Evolutionary conservation across 2,329 filamentous ascomycete species (phyloP).

Genomic region (Cercospora sp.): DNA sequence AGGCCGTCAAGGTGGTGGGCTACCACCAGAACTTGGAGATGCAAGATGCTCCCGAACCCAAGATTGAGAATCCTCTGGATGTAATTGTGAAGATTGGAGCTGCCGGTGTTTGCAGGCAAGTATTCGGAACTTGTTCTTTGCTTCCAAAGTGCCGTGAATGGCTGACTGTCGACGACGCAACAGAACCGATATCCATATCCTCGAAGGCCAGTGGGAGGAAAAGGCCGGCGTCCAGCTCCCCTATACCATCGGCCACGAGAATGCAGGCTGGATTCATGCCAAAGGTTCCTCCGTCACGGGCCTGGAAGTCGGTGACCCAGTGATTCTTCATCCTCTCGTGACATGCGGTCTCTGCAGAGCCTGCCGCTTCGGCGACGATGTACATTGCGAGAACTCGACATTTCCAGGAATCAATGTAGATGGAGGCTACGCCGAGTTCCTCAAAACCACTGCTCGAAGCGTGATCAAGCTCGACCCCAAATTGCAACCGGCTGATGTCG

Average conservation of each 20-base stretch:
- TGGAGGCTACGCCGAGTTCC: constrained; percentile 32
- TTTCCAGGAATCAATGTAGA: constrained; percentile 33
- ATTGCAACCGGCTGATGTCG: constrained; percentile 31
- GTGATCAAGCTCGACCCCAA: constrained; percentile 32
- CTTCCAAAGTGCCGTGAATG: not conserved
- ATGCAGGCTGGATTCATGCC: constrained; percentile 31
- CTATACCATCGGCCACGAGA: constrained; percentile 33
- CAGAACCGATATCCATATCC: constrained; percentile 33
- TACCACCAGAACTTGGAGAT: constrained; percentile 32
- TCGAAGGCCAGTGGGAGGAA: constrained; percentile 32
- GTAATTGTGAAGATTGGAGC: constrained; percentile 34
- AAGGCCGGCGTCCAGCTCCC: constrained; percentile 30
- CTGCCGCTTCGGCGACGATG: constrained; percentile 32
- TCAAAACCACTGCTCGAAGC: constrained; percentile 32
- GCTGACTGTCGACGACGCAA: not conserved
- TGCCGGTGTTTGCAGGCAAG: constrained; percentile 30
- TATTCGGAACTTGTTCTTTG: not conserved
- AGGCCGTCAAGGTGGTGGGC: constrained; percentile 29
- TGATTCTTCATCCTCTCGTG: constrained; percentile 31
- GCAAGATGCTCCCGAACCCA: constrained; percentile 28
- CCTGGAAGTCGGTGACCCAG: constrained; percentile 28
- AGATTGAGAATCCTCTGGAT: constrained; percentile 28
- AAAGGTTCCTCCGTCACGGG: constrained; percentile 28
- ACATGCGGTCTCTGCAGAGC: constrained; percentile 32
- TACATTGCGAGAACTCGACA: constrained; percentile 29